Percentiles rank a stretch among this genome's conserved stretches.
phyloP scores from a whole-genome alignment of 129 eudicot genomes.

The Helianthus annuus region HanXRQr2.0-SUNRISE NC_035435.2:133704896-133705395 shows the following conservation, averaged over 20 bases:
- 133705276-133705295: neutral
- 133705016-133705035: constrained; percentile 80
- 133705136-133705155: constrained; percentile 80
- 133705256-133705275: neutral
- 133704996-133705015: constrained; percentile 83
- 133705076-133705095: constrained; percentile 7
- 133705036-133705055: constrained; percentile 29
- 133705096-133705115: constrained; percentile 3
- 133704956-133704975: constrained; percentile 78
- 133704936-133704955: neutral
- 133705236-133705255: neutral
- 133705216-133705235: neutral
- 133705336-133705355: no score
- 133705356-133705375: no score
- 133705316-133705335: no score
- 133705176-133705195: constrained; percentile 47
- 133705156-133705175: constrained; percentile 96
- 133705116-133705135: constrained; percentile 18
- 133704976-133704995: constrained; percentile 91
- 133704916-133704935: neutral
- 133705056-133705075: constrained; percentile 15
- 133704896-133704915: neutral
- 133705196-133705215: neutral
- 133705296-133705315: no score
- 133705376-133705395: neutral